These are phyloP conservation scores for Morella rubra DNA, from an alignment of 306 rosid genomes.

Conservation along the genomic window DNA sequence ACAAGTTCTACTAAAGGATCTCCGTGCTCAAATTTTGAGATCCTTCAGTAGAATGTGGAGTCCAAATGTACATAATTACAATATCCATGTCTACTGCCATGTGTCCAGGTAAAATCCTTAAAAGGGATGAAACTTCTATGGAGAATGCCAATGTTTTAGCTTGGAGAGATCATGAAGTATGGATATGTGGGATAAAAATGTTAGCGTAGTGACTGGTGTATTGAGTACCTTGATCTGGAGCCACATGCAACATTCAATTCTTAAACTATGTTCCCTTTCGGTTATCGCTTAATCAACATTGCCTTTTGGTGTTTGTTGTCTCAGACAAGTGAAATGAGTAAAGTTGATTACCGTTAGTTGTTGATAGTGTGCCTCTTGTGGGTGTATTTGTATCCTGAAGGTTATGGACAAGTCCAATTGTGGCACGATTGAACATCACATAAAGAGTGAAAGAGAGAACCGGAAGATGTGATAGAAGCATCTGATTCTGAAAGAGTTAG, in stretches of 20 bases:
- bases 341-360: neutral
- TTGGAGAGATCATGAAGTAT: neutral
- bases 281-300: neutral
- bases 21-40: neutral
- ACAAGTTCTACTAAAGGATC: neutral
- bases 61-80: neutral
- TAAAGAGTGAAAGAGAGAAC: no score
- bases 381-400: no score
- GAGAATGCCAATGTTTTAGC: neutral
- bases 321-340: neutral
- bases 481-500: no score
- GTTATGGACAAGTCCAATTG: no score
- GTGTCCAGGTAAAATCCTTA: neutral
- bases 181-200: no score
- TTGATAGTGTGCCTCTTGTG: no score
- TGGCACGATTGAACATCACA: no score
- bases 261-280: neutral
- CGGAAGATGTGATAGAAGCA: no score
- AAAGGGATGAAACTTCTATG: neutral
- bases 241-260: neutral
- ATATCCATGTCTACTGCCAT: neutral
- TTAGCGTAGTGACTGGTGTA: neutral
- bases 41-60: conserved; percentile 4
- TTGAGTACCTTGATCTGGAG: neutral
- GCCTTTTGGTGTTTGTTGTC: neutral